A percentile compares a stretch with the other conserved stretches of the same genome.
Conservation (phyloP, 2,329 filamentous ascomycete species). For the Aspergillus brunneoviolaceus region DNA sequence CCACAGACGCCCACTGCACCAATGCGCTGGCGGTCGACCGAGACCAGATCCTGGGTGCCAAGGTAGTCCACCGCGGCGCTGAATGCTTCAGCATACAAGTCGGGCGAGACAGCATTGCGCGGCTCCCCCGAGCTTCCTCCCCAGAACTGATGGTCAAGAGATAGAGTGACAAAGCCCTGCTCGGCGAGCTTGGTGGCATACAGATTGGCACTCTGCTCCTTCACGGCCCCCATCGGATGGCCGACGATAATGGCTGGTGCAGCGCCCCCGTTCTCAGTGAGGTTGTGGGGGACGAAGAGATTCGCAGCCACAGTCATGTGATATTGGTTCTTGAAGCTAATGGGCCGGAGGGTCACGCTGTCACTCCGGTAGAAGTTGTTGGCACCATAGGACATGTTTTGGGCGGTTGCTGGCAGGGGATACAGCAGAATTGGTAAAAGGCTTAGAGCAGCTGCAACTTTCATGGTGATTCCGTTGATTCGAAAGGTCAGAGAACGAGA, state of each 20-base stretch:
- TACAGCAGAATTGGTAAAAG: too few species aligned
- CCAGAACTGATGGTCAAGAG: constrained; percentile 25
- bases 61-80: constrained; percentile 30
- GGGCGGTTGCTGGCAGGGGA: constrained; percentile 13
- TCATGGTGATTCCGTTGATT: too few species aligned
- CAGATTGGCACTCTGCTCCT: constrained; percentile 28
- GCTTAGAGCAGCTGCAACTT: too few species aligned
- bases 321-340: constrained; percentile 21
- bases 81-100: constrained; percentile 26
- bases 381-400: constrained; percentile 26
- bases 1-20: constrained; percentile 30
- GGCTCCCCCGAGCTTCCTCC: constrained; percentile 27
- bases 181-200: constrained; percentile 27
- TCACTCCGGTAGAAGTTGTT: constrained; percentile 27
- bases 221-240: constrained; percentile 29
- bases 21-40: constrained; percentile 27
- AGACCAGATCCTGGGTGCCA: constrained; percentile 10
- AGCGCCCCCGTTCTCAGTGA: constrained; percentile 2
- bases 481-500: too few species aligned
- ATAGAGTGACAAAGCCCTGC: constrained; percentile 25
- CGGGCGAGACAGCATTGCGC: constrained; percentile 24
- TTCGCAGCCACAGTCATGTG: constrained; percentile 20
- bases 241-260: constrained; percentile 23
- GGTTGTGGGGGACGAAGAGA: constrained; percentile 20
- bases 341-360: constrained; percentile 17